A percentile compares a stretch with the other conserved stretches of the same genome.
Conservation (phyloP, 208 protist genomes). For the Acanthamoeba culbertsoni region DNA sequence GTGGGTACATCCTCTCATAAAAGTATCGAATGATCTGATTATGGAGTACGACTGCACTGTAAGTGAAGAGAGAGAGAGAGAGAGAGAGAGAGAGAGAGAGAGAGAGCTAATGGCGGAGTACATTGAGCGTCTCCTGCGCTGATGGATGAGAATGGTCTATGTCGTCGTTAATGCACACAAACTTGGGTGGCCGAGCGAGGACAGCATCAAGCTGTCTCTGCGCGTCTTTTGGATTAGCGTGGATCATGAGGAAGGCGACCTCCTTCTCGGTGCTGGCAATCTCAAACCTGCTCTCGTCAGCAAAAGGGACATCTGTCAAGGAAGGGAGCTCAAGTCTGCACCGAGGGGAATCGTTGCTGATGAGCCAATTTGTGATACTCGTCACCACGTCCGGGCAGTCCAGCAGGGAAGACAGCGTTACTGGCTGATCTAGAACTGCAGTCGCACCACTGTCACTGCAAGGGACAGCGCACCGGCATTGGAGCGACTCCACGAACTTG, state of each 20-base stretch:
- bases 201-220: background rate
- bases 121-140: background rate
- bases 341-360: background rate
- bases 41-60: too few relatives aligned
- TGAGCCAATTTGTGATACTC: background rate
- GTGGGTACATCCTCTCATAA: background rate
- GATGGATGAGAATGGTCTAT: background rate
- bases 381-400: background rate
- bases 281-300: background rate
- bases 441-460: background rate
- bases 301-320: background rate
- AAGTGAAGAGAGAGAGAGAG: too few relatives aligned
- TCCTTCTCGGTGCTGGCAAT: background rate
- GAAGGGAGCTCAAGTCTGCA: background rate
- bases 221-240: background rate
- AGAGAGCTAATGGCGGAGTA: too few relatives aligned
- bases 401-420: background rate
- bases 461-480: background rate
- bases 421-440: too few relatives aligned
- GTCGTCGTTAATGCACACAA: background rate
- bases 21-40: background rate
- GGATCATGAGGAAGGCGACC: background rate
- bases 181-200: background rate
- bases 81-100: too few relatives aligned
- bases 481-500: background rate